Base-by-base conservation (phyloP, 345 rosid genomes). In the Firmiana major region DNA sequence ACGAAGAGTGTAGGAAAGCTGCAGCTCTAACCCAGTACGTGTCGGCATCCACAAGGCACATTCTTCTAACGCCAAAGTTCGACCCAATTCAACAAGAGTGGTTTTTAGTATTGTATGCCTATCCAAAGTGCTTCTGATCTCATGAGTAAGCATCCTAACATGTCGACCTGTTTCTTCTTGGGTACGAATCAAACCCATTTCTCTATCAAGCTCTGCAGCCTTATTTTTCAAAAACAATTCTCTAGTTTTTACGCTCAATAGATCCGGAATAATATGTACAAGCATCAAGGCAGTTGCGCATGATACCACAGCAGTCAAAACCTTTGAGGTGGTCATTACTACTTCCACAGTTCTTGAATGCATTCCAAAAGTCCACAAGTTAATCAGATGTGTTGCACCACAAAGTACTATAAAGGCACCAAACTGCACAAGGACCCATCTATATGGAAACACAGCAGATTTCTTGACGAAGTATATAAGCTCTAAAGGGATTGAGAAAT, bases 31-130 rank as follows among this genome's bases (percentile, higher is more conserved):
- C 21, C 99, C 99, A 48, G 94, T 92, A 38, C 96, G 92, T 7
- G 98, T 97, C 36, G 99, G 99, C 99, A 97, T 97, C 99, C 99
- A 97, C 85, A 94, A 81, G 13, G 98, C 97, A 81, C 99, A 97
- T 80, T 97, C 99, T 81, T 97, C 98, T 83, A 97, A 75, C 26
- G 82, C 94, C 81, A 97, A 83, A 8, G 99, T 94, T 78, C 98
- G 85, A 17, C 97, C 98, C 73, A 97, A 88, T 81, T 97, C 99
- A 81, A 97, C 88, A 60, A 97, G 99, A 4, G 98, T 97, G 51
- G 98, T 94, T 81, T 83, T 94, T 19, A 97, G 80, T 67, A 97
- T 97, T 21, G 97, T 97, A 71, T 94, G 99, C 36, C 99, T 85
- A 75, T 96, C 97, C 22, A 96, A 86, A n/a, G 99, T 96, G 79